Base-by-base conservation (phyloP, 73 alveolate species). In the Blepharisma stoltei region DNA sequence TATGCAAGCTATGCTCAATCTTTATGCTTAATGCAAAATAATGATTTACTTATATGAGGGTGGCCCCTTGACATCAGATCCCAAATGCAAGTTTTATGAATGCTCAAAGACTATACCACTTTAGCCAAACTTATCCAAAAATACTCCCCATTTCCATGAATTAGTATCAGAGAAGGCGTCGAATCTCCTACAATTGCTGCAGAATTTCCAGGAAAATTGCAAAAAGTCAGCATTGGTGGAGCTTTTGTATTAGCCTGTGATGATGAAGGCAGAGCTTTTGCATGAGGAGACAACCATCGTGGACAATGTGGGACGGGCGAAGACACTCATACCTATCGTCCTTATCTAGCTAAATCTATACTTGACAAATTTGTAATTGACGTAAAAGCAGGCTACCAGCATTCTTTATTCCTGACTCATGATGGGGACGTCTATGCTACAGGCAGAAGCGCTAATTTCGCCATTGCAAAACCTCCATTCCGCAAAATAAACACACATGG, bases 31-130 rank as follows among this genome's bases (percentile, higher is more conserved):
- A 11, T 69, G 25, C 20, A n/a, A 9, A n/a, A 23, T 37, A 43
- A 43, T 37, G 65, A 38, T n/a, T 25, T 69, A 14, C 60, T 69
- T n/a, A 23, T 44, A 46, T 69, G 79, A 7, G 79, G 79, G 11
- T 69, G 79, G 65, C 79, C 79, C 0, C 65, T 69, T 7, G 79
- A 69, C 79, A 43, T 69, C 14, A 18, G 79, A 18, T 69, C 79
- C 20, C 79, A 69, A 69, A 69, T 69, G 79, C 65, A 69, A 5
- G 27, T 38, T 18, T 9, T 69, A 11, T 43, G 21, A n/a, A 14
- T 69, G 25, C 65, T 69, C 71, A 69, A 46, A 9, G 45, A 18
- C 11, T 18, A 69, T 25, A 18, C 55, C 45, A 11, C 14, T n/a
- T 14, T 69, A 18, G 79, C 79, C 2, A 69, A 46, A 69, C 5